Evolutionary conservation across 495 filamentous ascomycete genomes (phyloP), one percentile per base, ranked within the genome.

Genomic region (Pseudomonodictys pantanalensis): DNA sequence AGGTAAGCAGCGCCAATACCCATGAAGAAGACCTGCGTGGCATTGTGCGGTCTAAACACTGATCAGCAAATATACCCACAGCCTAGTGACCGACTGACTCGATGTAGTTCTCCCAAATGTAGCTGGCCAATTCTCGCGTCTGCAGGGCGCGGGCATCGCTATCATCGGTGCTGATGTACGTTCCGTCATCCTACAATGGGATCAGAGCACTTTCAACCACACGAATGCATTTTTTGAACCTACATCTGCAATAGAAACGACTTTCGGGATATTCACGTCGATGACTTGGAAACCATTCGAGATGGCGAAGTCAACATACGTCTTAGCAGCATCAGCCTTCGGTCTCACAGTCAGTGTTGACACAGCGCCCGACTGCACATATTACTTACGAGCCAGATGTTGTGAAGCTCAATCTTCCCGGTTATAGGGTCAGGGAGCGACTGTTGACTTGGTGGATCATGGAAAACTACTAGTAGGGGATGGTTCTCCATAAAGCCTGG

Each of bases 101-200:
- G 30, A 98, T 87, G 64, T 96, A 96, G 67, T 98, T 98, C 64
- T 97, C 92, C 95, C 95, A 98, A 29, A 98, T 71, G 66, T 95
- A 97, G 52, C 81, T 83, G 17, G 90, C 86, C 7, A 97, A 73
- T 60, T 93, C 88, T 52, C 86, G 81, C 0, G 86, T 86, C 39
- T 85, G 81, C 8, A 2, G 35, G 2, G 42, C 59, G 22, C 64
- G 47, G 11, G 23, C 23, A 1, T 62, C 63, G 17, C 29, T 1
- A 29, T 48, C 32, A 44, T 66, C 63, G 15, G 30, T 61, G 11
- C 64, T 64, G 1, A 58, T 48, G 32, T 62, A 69, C 26, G 29
- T 28, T 18, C 30, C 52, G 2, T 69, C 61, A 25, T 71, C 65
- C 69, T 69, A 39, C 7, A 35, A 8, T 22, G 15, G 15, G 6